Base-by-base conservation (phyloP, 352 stramenopile species). In the Phytophthora niederhauseri region DNA sequence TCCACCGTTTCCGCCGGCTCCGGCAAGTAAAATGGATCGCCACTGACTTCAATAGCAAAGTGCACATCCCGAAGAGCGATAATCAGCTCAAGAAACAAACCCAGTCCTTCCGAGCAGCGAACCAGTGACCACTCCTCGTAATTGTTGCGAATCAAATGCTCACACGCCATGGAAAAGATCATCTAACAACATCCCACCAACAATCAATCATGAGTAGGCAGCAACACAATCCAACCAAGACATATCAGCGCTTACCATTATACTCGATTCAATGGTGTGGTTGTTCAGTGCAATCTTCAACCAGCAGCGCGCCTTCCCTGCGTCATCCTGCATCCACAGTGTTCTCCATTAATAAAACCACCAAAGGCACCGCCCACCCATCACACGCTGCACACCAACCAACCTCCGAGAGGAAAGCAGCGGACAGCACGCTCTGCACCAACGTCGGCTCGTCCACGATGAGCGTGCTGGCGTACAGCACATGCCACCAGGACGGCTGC, bases 101-200 rank as follows among this genome's bases (percentile, higher is more conserved):
- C 81, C 43, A 91, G 68, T 14, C 83, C 84, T 76, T 95, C 86
- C 3, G 73, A 81, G 59, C 82, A 93, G 4, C 88, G 84, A 70
- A 93, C 77, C 1, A 95, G 65, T n/a, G 88, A 82, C 81, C 81
- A 90, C n/a, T 95, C 84, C 22, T 95, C 85, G 59, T 94, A 95
- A 52, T 78, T 94, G 12, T 84, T 75, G 20, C 76, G 79, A 30
- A 93, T 85, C 49, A 95, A 72, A 64, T 90, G 73, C 57, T 94
- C 87, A 34, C 85, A 94, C 1, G 79, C 63, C 69, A 89, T 82
- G 0, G 85, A 94, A 45, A 90, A 91, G 24, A 94, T 89, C 59
- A 91, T 90, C 84, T 93, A 63, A n/a, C 24, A 46, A 22, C 30
- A 69, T 43, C n/a, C 34, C 51, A 15, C 12, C 54, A 45, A 61